phyloP scores from a whole-genome alignment of 192 early-diverging fungal species.

The Backusella circina region DNA sequence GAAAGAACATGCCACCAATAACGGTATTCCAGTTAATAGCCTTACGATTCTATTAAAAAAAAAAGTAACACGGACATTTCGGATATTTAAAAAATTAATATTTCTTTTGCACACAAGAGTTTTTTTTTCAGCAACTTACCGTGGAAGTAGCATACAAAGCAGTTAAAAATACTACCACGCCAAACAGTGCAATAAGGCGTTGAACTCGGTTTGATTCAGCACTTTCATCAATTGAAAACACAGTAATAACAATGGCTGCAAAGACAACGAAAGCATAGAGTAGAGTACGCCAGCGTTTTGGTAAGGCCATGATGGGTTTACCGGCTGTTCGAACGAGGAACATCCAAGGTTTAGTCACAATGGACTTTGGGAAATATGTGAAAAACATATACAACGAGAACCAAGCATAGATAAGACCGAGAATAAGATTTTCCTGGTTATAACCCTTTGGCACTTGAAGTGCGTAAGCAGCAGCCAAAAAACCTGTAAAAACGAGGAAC shows the following conservation, averaged over 20 bases:
- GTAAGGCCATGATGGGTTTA: conserved; percentile 15
- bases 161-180: conserved; percentile 56
- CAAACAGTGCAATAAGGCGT: conserved; percentile 74
- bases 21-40: conserved; percentile 78
- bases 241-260: conserved; percentile 45
- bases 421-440: conserved; percentile 27
- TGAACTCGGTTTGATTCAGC: conserved; percentile 55
- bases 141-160: conserved; percentile 52
- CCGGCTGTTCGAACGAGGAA: background rate
- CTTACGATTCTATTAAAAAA: conserved; percentile 39
- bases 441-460: conserved; percentile 30
- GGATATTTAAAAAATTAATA: background rate
- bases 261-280: conserved; percentile 22
- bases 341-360: conserved; percentile 17
- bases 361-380: background rate
- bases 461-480: conserved; percentile 19
- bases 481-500: conserved; percentile 28
- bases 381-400: conserved; percentile 20
- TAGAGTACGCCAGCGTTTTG: background rate
- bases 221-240: conserved; percentile 53
- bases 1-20: conserved; percentile 63
- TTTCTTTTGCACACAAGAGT: background rate
- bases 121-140: background rate
- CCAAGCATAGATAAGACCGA: conserved; percentile 25
- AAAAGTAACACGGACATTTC: background rate